Conservation (phyloP, 768 basidiomycete species). For the Trametes elegans region DNA sequence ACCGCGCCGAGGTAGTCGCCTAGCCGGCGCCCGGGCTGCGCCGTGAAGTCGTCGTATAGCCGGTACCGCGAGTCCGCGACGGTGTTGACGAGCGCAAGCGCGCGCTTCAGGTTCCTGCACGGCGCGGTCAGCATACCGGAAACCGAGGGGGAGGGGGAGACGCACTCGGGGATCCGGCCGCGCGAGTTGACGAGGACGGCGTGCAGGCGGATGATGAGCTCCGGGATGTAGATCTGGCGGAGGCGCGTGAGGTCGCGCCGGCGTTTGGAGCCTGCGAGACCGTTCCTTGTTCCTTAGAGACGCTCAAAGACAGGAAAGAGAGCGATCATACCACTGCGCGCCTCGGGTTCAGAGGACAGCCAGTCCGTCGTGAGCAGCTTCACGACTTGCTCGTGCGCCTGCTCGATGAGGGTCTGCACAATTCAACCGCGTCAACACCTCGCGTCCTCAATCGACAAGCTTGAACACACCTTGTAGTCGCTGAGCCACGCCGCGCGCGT, state of each 20-base stretch:
- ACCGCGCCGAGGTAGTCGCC: conserved; percentile 76
- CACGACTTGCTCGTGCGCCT: conserved; percentile 60
- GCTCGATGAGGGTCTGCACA: conserved; percentile 55
- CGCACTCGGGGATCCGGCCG: conserved; percentile 63
- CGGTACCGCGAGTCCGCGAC: conserved; percentile 87
- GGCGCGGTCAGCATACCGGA: neutral
- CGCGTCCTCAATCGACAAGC: neutral
- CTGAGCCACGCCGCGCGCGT: conserved; percentile 57
- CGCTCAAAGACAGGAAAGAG: neutral
- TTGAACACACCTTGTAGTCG: conserved; percentile 55
- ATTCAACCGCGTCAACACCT: neutral
- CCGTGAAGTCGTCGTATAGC: conserved; percentile 82
- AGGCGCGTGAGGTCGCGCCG: conserved; percentile 70
- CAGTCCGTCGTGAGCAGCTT: conserved; percentile 78
- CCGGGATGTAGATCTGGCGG: conserved; percentile 85
- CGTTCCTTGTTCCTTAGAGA: neutral
- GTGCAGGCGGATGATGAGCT: conserved; percentile 85
- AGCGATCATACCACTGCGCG: conserved; percentile 38
- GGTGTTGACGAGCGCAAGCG: conserved; percentile 74
- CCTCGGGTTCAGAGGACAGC: conserved; percentile 58
- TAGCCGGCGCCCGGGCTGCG: conserved; percentile 56
- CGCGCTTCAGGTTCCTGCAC: conserved; percentile 69
- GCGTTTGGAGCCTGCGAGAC: conserved; percentile 46
- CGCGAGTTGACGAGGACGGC: conserved; percentile 64
- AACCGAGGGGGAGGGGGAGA: conserved; percentile 14